phyloP scores from a whole-genome alignment of 768 basidiomycete species.

The Gloeostereum incarnatum region DNA sequence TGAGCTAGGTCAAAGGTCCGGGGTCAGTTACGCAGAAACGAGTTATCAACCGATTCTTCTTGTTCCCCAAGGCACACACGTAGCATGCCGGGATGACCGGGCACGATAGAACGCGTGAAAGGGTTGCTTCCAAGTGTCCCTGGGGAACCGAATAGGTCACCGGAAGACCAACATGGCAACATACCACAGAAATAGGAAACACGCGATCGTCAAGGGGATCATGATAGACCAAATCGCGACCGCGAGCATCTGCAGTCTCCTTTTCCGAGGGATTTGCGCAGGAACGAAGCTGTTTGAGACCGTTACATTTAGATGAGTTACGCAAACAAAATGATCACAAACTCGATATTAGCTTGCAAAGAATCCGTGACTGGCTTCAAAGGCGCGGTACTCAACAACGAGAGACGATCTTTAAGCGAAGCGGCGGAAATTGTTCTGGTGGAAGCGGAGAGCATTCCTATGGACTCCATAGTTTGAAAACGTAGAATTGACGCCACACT shows the following conservation, averaged over 20 bases:
- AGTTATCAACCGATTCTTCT: slow-evolving; percentile 1
- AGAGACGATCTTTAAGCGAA: slow-evolving; percentile 52
- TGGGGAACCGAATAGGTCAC: not conserved
- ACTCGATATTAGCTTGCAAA: slow-evolving; percentile 71
- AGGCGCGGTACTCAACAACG: slow-evolving; percentile 50
- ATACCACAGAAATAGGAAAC: slow-evolving; percentile 80
- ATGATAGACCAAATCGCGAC: slow-evolving; percentile 86
- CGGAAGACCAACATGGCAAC: slow-evolving; percentile 16
- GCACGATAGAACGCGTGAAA: not conserved
- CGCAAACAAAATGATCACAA: slow-evolving; percentile 19
- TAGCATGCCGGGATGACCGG: not conserved
- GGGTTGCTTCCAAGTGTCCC: not conserved
- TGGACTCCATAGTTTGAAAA: slow-evolving; percentile 17
- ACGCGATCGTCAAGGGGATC: slow-evolving; percentile 53
- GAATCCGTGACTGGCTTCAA: slow-evolving; percentile 49
- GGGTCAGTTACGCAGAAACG: not conserved
- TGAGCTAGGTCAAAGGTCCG: slow-evolving; percentile 41
- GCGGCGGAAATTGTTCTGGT: slow-evolving; percentile 50
- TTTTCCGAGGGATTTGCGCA: slow-evolving; percentile 73
- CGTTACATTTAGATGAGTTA: not conserved
- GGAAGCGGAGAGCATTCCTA: slow-evolving; percentile 22
- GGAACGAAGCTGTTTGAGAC: slow-evolving; percentile 67
- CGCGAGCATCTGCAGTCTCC: slow-evolving; percentile 81
- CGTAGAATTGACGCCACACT: too few species aligned
- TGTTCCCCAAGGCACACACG: not conserved